Evolutionary conservation across 495 filamentous ascomycete genomes (phyloP).

Genomic region (Penicillium subrubescens): DNA sequence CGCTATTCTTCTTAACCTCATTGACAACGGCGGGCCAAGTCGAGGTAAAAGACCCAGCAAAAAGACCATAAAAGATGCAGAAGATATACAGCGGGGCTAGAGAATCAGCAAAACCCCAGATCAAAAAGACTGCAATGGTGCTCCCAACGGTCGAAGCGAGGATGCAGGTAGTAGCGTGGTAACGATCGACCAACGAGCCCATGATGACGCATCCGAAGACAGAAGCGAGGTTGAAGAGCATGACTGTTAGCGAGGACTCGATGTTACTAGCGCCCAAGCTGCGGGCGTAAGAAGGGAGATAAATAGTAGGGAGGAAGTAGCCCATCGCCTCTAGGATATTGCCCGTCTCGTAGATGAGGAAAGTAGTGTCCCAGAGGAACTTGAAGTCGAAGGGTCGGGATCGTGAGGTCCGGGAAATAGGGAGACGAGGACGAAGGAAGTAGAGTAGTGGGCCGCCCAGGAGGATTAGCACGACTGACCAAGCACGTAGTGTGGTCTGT

Average conservation of each 20-base stretch:
- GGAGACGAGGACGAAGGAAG: conserved; percentile 53
- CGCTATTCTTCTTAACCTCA: conserved; percentile 42
- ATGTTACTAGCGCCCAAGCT: conserved; percentile 40
- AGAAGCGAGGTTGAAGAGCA: conserved; percentile 53
- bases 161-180: conserved; percentile 58
- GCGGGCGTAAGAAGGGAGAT: conserved; percentile 59
- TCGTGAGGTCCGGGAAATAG: conserved; percentile 33
- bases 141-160: conserved; percentile 56
- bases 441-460: conserved; percentile 54
- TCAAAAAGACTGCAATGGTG: conserved; percentile 57
- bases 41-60: conserved; percentile 58
- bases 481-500: conserved; percentile 52
- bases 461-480: conserved; percentile 46
- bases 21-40: conserved; percentile 61
- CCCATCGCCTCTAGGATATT: conserved; percentile 60
- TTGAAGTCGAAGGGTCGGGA: conserved; percentile 31
- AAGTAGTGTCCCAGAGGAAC: conserved; percentile 49
- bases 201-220: conserved; percentile 59
- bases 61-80: conserved; percentile 62
- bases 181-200: conserved; percentile 57
- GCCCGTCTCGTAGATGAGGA: conserved; percentile 53
- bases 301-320: conserved; percentile 63
- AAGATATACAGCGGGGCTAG: conserved; percentile 60
- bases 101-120: conserved; percentile 62
- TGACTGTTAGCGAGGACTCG: conserved; percentile 45